A percentile compares a stretch with the other conserved stretches of the same genome.
These are phyloP conservation scores for Fusarium chaquense DNA, from an alignment of 2,329 filamentous ascomycete species.

Conservation along the genomic window DNA sequence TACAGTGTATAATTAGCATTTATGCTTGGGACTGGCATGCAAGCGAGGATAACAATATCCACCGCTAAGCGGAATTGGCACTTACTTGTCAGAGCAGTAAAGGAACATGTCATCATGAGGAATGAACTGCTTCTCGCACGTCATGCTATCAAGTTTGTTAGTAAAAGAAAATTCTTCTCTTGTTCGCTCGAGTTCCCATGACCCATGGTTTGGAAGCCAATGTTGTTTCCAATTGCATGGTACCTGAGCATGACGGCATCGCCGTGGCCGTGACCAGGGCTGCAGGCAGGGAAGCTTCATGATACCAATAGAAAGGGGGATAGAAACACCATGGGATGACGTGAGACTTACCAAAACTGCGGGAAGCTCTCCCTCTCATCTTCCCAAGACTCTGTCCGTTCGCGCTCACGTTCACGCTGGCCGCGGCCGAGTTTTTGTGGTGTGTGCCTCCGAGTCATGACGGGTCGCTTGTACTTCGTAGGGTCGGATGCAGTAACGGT, in stretches of 20 bases:
- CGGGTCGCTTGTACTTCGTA: slow-evolving; percentile 62
- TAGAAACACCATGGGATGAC: slow-evolving; percentile 16
- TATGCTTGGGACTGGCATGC: slow-evolving; percentile 15
- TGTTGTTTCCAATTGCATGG: slow-evolving; percentile 24
- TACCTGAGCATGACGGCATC: slow-evolving; percentile 36
- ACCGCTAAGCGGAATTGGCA: slow-evolving; percentile 41
- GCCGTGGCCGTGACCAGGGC: slow-evolving; percentile 23
- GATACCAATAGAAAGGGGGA: slow-evolving; percentile 21
- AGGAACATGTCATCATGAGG: slow-evolving; percentile 67
- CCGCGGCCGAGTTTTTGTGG: slow-evolving; percentile 65
- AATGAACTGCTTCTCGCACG: slow-evolving; percentile 74
- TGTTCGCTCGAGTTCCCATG: background rate
- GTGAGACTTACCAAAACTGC: slow-evolving; percentile 70
- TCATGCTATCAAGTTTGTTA: slow-evolving; percentile 64
- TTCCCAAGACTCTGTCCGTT: slow-evolving; percentile 65
- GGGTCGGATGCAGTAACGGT: slow-evolving; percentile 60
- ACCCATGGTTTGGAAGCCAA: background rate
- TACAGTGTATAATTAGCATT: slow-evolving; percentile 49
- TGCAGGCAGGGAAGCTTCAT: slow-evolving; percentile 35
- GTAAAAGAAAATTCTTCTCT: slow-evolving; percentile 22
- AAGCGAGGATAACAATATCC: slow-evolving; percentile 26
- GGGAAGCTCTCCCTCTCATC: slow-evolving; percentile 73
- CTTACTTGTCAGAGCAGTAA: slow-evolving; percentile 74
- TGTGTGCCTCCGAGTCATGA: slow-evolving; percentile 59
- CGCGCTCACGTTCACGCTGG: slow-evolving; percentile 63